phyloP scores from a whole-genome alignment of 352 stramenopile species.

The Elongisporangium undulatum region DNA sequence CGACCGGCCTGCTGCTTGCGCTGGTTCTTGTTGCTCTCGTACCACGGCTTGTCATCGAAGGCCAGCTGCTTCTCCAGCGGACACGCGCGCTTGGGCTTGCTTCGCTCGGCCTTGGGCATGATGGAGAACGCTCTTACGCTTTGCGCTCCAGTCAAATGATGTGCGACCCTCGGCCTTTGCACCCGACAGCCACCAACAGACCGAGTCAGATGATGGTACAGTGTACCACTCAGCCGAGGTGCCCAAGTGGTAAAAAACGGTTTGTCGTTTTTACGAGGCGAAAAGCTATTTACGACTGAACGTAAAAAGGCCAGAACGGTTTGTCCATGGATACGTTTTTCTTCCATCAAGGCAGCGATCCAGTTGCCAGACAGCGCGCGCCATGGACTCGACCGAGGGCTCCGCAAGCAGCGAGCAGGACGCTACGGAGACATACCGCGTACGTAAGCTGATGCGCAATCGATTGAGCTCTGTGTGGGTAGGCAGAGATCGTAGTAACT shows the following conservation, averaged over 20 bases:
- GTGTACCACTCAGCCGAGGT: background rate
- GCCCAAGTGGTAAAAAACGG: background rate
- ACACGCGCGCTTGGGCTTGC: slow-evolving; percentile 81
- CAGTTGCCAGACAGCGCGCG: background rate
- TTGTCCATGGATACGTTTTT: background rate
- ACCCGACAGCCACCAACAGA: background rate
- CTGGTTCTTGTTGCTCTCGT: slow-evolving; percentile 51
- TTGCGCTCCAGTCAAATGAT: background rate
- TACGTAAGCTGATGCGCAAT: background rate
- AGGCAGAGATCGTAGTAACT: background rate
- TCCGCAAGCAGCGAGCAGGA: background rate
- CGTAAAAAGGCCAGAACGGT: background rate
- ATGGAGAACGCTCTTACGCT: background rate
- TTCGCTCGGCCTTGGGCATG: slow-evolving; percentile 71
- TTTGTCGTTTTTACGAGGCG: background rate
- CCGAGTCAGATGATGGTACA: background rate
- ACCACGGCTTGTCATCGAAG: slow-evolving; percentile 86
- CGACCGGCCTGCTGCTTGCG: slow-evolving; percentile 20
- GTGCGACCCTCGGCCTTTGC: background rate
- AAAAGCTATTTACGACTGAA: background rate
- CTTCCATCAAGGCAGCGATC: background rate
- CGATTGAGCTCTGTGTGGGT: background rate
- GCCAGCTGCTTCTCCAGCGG: slow-evolving; percentile 86
- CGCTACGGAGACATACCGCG: background rate
- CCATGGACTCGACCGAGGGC: background rate